Percentiles rank a stretch among this genome's conserved stretches.
Evolutionary conservation across 2,329 filamentous ascomycete species (phyloP).

Genomic region (Aspergillus pseudoterreus): DNA sequence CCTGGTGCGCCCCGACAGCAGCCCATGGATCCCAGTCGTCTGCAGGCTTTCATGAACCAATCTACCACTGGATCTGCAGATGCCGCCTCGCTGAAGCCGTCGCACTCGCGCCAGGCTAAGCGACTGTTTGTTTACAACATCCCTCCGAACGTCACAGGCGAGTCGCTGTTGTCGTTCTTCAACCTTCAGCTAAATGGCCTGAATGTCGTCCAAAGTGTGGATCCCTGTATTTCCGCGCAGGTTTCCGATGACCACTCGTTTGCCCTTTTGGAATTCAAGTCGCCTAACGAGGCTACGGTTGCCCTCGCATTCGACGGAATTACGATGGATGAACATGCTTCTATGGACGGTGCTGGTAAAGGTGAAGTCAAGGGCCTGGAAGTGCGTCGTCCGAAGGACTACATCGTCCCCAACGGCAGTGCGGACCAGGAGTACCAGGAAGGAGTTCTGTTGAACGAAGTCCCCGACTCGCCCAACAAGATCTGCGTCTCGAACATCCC

Average conservation of each 20-base stretch:
- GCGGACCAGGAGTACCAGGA: constrained; percentile 72
- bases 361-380: constrained; percentile 55
- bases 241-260: constrained; percentile 75
- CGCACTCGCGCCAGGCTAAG: constrained; percentile 90
- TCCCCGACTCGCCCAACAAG: constrained; percentile 92
- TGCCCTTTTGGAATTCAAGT: constrained; percentile 87
- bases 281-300: constrained; percentile 81
- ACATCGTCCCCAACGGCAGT: constrained; percentile 80
- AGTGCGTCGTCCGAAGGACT: constrained; percentile 89
- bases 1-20: constrained; percentile 93
- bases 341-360: constrained; percentile 35
- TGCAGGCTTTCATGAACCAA: constrained; percentile 94
- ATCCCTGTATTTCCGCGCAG: constrained; percentile 82
- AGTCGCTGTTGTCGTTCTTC: constrained; percentile 77
- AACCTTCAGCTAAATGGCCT: constrained; percentile 96
- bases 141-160: constrained; percentile 68
- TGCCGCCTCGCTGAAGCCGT: constrained; percentile 80
- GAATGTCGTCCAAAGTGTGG: constrained; percentile 78
- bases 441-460: constrained; percentile 72
- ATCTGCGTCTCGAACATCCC: constrained; percentile 90
- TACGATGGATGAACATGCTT: constrained; percentile 72
- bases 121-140: constrained; percentile 86
- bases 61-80: constrained; percentile 66
- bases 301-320: constrained; percentile 88
- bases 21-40: constrained; percentile 87